Conservation (phyloP, 2,329 filamentous ascomycete species). For the Sclerotinia trifoliorum region DNA sequence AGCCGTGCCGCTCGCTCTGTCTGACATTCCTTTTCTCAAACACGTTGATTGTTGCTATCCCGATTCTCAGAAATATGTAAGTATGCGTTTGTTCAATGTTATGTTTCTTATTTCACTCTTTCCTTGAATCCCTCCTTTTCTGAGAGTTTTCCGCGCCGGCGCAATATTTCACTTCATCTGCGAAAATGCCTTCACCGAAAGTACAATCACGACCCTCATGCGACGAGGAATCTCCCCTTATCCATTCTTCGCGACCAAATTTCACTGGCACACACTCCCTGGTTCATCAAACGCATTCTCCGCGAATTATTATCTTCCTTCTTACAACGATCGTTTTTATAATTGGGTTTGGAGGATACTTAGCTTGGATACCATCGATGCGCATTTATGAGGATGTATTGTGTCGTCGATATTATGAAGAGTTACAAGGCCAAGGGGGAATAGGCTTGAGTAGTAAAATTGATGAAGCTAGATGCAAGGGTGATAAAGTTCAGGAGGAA, state of each 20-base stretch:
- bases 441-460: slow-evolving; percentile 36
- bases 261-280: not conserved
- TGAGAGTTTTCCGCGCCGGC: slow-evolving; percentile 9
- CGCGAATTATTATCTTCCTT: slow-evolving; percentile 40
- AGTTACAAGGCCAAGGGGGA: slow-evolving; percentile 28
- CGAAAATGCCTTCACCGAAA: slow-evolving; percentile 10
- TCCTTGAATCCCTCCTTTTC: not conserved
- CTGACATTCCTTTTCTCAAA: slow-evolving; percentile 5
- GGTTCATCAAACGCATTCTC: slow-evolving; percentile 26
- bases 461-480: slow-evolving; percentile 43
- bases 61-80: not conserved
- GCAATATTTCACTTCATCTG: not conserved
- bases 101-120: not conserved
- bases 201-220: slow-evolving; percentile 4
- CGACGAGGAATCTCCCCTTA: slow-evolving; percentile 22
- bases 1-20: slow-evolving; percentile 1
- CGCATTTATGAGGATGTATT: slow-evolving; percentile 44
- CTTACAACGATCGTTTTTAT: slow-evolving; percentile 40
- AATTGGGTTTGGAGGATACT: slow-evolving; percentile 35
- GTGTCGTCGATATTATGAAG: slow-evolving; percentile 43
- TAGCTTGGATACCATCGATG: slow-evolving; percentile 40
- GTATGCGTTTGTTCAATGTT: not conserved
- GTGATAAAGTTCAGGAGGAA: slow-evolving; percentile 41
- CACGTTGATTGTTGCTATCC: not conserved
- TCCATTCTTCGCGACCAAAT: slow-evolving; percentile 10